Conservation (phyloP, 176 grass and related monocot genomes). For the Raddia guianensis region DNA sequence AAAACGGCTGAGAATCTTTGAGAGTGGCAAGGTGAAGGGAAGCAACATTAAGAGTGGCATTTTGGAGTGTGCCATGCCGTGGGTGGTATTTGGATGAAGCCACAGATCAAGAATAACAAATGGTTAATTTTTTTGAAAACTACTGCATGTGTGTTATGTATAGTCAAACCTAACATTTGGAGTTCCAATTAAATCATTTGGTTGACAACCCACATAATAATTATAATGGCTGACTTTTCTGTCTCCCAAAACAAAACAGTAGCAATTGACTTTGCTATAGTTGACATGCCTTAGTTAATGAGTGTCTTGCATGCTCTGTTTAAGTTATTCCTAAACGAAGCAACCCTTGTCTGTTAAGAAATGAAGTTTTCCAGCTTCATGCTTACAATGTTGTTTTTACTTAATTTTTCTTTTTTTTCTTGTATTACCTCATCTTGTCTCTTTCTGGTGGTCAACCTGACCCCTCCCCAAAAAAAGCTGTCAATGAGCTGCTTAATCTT, state of each 20-base stretch:
- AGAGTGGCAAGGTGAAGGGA: too few species aligned
- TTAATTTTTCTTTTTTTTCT: too few species aligned
- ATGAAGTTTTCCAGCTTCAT: background rate
- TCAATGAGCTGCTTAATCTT: background rate
- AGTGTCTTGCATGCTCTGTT: background rate
- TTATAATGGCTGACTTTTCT: background rate
- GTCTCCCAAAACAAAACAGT: background rate
- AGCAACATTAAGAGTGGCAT: too few species aligned
- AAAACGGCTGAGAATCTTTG: too few species aligned
- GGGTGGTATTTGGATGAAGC: too few species aligned
- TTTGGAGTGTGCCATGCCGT: too few species aligned
- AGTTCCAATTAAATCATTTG: too few species aligned
- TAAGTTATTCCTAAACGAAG: constrained; percentile 18
- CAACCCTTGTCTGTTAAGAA: constrained; percentile 4
- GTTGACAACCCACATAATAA: too few species aligned
- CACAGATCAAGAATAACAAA: too few species aligned
- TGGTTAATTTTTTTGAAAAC: too few species aligned
- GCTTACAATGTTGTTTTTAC: background rate
- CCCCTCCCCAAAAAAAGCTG: background rate
- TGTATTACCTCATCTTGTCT: background rate
- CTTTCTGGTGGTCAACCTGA: background rate
- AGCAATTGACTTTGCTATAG: constrained; percentile 19
- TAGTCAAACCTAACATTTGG: too few species aligned
- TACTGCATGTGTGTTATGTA: too few species aligned
- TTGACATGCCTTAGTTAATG: constrained; percentile 1